Conservation (phyloP, 2,329 filamentous ascomycete species). For the Monilinia fructigena region DNA sequence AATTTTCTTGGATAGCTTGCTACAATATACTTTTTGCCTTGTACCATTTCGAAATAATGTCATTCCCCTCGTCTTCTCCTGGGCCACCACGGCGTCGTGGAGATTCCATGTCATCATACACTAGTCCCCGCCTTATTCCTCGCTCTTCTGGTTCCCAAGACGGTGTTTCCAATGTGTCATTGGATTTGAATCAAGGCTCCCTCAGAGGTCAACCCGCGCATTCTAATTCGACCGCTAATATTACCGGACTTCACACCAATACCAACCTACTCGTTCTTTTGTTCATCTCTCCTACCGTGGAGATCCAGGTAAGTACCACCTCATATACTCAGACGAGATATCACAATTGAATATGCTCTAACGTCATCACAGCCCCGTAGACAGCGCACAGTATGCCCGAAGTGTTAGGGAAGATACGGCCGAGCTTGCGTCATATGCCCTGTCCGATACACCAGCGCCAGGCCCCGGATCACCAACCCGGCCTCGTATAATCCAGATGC, state of each 20-base stretch:
- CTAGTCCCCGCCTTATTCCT: constrained; percentile 36
- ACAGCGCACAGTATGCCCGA: constrained; percentile 71
- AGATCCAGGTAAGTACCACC: constrained; percentile 49
- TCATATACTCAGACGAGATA: constrained; percentile 1
- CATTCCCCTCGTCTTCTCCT: constrained; percentile 32
- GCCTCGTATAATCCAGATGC: constrained; percentile 29
- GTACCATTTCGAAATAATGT: constrained; percentile 29
- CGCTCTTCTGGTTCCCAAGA: constrained; percentile 30
- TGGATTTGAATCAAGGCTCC: constrained; percentile 32
- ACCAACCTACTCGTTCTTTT: constrained; percentile 70
- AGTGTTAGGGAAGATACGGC: constrained; percentile 84
- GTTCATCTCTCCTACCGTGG: constrained; percentile 65
- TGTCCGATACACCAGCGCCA: constrained; percentile 56
- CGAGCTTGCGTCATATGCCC: constrained; percentile 78
- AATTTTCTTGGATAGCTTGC: neutral
- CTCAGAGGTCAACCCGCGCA: constrained; percentile 29
- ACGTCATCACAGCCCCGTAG: constrained; percentile 48
- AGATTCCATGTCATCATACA: constrained; percentile 32
- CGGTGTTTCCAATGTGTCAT: constrained; percentile 25
- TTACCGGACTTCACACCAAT: constrained; percentile 43
- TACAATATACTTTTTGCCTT: neutral
- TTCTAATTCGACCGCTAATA: constrained; percentile 26
- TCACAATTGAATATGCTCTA: neutral
- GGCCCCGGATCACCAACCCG: constrained; percentile 37
- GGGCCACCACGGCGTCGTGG: constrained; percentile 29